Percentiles rank a stretch among this genome's conserved stretches.
phyloP scores from a whole-genome alignment of 306 rosid species.

The Cucumis melo region DNA sequence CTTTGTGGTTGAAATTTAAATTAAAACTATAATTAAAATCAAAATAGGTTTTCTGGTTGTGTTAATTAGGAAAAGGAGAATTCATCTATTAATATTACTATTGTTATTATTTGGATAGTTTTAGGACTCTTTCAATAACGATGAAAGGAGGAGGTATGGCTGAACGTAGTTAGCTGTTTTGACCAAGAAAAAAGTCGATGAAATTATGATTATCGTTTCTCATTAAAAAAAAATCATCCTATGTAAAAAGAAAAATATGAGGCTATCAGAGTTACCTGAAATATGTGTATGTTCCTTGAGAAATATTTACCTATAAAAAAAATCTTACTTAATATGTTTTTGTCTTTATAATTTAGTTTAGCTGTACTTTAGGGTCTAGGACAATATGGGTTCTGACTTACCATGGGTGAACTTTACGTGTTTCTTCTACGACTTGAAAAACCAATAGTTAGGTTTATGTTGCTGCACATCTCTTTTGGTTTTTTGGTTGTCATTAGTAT shows the following conservation, averaged over 20 bases:
- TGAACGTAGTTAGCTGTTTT: neutral
- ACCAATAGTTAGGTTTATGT: neutral
- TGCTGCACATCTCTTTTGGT: neutral
- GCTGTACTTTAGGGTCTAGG: neutral
- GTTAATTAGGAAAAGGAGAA: neutral
- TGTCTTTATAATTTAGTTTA: neutral
- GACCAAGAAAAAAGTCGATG: no score
- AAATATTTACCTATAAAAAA: neutral
- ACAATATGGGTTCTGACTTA: neutral
- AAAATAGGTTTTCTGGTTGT: neutral
- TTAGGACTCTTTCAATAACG: neutral
- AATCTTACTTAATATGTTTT: neutral
- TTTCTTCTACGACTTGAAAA: neutral
- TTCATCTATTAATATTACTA: neutral
- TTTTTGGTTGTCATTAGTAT: neutral
- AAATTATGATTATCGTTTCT: no score
- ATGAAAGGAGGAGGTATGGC: neutral
- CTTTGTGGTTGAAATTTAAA: no score
- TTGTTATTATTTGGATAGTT: neutral
- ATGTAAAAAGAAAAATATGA: neutral
- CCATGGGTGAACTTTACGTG: neutral
- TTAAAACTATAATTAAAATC: no score
- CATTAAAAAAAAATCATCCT: neutral
- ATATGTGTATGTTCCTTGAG: neutral
- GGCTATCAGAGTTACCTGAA: neutral